A percentile compares a stretch with the other conserved stretches of the same genome.
Evolutionary conservation across 2,329 filamentous ascomycete species (phyloP).

Genomic region (Pleoardoris graminearum): DNA sequence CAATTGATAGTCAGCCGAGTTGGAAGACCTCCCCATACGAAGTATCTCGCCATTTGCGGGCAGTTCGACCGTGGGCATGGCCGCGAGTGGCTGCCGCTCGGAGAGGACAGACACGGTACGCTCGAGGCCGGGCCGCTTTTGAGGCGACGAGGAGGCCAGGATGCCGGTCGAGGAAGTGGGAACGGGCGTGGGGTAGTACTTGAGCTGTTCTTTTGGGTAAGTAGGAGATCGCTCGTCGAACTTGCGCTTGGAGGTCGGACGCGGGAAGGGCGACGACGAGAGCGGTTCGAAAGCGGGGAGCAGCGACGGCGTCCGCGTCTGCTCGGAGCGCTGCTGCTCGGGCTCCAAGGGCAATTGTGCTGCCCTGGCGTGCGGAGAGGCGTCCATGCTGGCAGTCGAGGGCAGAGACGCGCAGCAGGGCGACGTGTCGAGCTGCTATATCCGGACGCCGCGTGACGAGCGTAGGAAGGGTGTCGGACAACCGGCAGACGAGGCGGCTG

Average conservation of each 20-base stretch:
- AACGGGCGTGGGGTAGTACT: slow-evolving; percentile 85
- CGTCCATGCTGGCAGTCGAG: slow-evolving; percentile 37
- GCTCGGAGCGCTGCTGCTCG: slow-evolving; percentile 30
- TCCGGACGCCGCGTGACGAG: slow-evolving; percentile 22
- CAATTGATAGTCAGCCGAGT: slow-evolving; percentile 92
- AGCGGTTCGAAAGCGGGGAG: slow-evolving; percentile 79
- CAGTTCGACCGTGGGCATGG: slow-evolving; percentile 81
- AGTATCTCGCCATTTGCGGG: slow-evolving; percentile 79
- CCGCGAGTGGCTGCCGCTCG: slow-evolving; percentile 80
- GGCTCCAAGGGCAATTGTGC: slow-evolving; percentile 33
- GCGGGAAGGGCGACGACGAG: slow-evolving; percentile 76
- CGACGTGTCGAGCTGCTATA: slow-evolving; percentile 33
- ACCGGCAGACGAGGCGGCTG: slow-evolving; percentile 26
- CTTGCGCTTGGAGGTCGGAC: slow-evolving; percentile 65
- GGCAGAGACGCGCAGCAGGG: slow-evolving; percentile 32
- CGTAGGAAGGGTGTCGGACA: slow-evolving; percentile 29
- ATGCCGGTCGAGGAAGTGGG: slow-evolving; percentile 94
- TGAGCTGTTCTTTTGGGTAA: slow-evolving; percentile 57
- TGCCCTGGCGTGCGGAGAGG: slow-evolving; percentile 30
- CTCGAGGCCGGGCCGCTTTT: slow-evolving; percentile 56
- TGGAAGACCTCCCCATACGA: slow-evolving; percentile 89
- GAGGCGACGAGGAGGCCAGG: slow-evolving; percentile 75
- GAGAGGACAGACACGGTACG: slow-evolving; percentile 65
- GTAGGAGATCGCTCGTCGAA: slow-evolving; percentile 54
- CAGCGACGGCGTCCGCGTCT: slow-evolving; percentile 66